Base-by-base conservation (phyloP, 371 early-diverging fungal species). In the Zopfochytrium polystomum region DNA sequence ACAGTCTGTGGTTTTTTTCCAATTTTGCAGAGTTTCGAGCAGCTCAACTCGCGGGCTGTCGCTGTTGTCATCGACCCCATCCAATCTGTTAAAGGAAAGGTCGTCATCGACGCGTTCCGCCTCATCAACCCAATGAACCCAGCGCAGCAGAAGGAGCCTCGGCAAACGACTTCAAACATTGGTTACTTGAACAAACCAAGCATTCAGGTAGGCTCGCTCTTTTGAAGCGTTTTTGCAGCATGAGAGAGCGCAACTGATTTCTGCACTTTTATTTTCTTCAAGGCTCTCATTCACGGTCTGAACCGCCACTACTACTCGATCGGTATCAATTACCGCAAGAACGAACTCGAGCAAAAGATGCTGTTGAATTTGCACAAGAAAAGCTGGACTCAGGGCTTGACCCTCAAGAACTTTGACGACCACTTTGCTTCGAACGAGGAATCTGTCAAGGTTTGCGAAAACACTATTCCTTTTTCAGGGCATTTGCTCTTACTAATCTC, bases 51-150 rank as follows among this genome's bases (percentile, higher is more conserved):
- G 64, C 86, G 99, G 52, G 93, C 99, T 20, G 99, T 99, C 5
- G 99, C 99, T 55, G 99, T 99, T 5, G 99, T 99, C 0, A 90
- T 99, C 47, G 99, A 99, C 77, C 99, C 99, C 2, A 99, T 99
- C 66, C 99, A 99, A 74, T 97, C 98, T 22, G 99, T 99, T 52
- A 98, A 98, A 72, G 99, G 99, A 63, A 99, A 99, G 74, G 99
- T 99, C 2, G 99, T 99, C 15, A 98, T 99, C 75, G 99, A 99
- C 77, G 99, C 99, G 20, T 99, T 99, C 87, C 89, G 99, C 38
- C 79, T 94, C 34, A 99, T 99, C 71, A 90, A 92, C 68, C 87
- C 96, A 45, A 91, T 95, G 68, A 81, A 86, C 18, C 79, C 88
- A 2, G 90, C 95, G 80, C 78, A 91, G 22, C 91, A 92, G 26